Base-by-base conservation (phyloP, 371 early-diverging fungal genomes). In the Dichotomocladium elegans region DNA sequence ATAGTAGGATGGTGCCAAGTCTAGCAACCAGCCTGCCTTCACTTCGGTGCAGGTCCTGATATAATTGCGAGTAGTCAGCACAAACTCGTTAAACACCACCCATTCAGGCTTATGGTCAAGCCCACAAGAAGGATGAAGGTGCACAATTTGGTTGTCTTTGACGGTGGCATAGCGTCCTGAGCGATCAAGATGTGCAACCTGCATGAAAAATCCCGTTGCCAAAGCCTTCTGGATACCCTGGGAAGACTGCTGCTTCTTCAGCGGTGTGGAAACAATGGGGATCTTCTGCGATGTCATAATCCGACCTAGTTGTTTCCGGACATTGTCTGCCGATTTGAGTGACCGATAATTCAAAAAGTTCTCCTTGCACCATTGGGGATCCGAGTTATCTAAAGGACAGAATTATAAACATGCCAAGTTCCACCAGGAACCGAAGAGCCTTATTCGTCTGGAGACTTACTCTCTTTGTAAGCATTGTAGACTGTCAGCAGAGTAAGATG, bases 21-120 rank as follows among this genome's bases (percentile, higher is more conserved):
- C 94, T 49, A 97, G 63, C 45, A 97, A 68, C 95, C 99, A 99
- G 41, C 93, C 94, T 3, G 87, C 87, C 62, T 85, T 86, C 48
- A 96, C 85, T 66, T 90, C 93, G 0, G 93, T 90, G 40, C 90
- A 90, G 0, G 93, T 96, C 47, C 99, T 91, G 54, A 99, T 95
- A 69, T 91, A 98, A 65, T 95, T 92, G 57, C 91, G 88, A 30
- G 89, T 85, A 11, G 99, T 99, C 55, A 97, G 68, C n/a, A 97
- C 98, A 79, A 93, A 95, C 70, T 99, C 99, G 61, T 97, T 92
- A 77, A 95, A 99, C 29, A 97, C 65, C 4, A 96, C 95, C 98
- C 98, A 98, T 66, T 95, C 94, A 15, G 97, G 93, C 53, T 92
- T 93, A 55, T 87, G 87, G 47, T 83, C 87, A 26, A 98, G 65